Conservation (phyloP, 2,329 filamentous ascomycete genomes). For the Trichoderma afroharzianum region DNA sequence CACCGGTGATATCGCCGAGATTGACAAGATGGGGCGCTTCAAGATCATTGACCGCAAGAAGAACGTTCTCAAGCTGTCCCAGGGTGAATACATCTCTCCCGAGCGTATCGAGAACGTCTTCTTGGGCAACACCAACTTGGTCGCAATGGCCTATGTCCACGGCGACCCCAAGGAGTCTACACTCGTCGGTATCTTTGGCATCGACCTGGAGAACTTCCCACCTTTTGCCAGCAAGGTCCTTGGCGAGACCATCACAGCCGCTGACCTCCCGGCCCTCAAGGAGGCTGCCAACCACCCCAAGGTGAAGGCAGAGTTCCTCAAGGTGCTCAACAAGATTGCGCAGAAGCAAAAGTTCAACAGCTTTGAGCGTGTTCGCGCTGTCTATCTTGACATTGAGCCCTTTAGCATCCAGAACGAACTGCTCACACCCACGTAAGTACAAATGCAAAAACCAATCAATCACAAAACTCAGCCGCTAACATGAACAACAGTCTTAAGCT, state of each 20-base stretch:
- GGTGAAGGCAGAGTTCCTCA: slow-evolving; percentile 71
- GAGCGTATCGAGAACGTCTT: slow-evolving; percentile 97
- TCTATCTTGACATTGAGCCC: slow-evolving; percentile 76
- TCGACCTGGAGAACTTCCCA: slow-evolving; percentile 82
- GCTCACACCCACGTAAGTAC: slow-evolving; percentile 77
- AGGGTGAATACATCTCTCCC: slow-evolving; percentile 97
- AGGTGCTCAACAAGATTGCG: slow-evolving; percentile 73
- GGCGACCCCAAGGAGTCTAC: slow-evolving; percentile 79
- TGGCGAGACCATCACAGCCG: slow-evolving; percentile 59
- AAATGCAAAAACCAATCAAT: not conserved
- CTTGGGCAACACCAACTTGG: slow-evolving; percentile 71
- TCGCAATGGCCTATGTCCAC: slow-evolving; percentile 83
- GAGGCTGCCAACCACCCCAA: slow-evolving; percentile 64
- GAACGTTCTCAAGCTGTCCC: slow-evolving; percentile 97
- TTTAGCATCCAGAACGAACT: slow-evolving; percentile 93
- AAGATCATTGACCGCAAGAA: slow-evolving; percentile 95
- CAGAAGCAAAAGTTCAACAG: slow-evolving; percentile 86
- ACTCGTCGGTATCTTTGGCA: slow-evolving; percentile 82
- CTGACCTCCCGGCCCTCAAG: slow-evolving; percentile 64
- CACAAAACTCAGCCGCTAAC: slow-evolving; percentile 19
- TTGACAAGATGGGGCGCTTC: slow-evolving; percentile 84
- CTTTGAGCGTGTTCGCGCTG: slow-evolving; percentile 77
- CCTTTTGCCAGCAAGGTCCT: slow-evolving; percentile 75
- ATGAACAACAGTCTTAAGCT: slow-evolving; percentile 49
- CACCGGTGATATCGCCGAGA: slow-evolving; percentile 83